These are phyloP conservation scores for Anisodus acutangulus DNA, from an alignment of 257 asterid genomes.

Conservation along the genomic window DNA sequence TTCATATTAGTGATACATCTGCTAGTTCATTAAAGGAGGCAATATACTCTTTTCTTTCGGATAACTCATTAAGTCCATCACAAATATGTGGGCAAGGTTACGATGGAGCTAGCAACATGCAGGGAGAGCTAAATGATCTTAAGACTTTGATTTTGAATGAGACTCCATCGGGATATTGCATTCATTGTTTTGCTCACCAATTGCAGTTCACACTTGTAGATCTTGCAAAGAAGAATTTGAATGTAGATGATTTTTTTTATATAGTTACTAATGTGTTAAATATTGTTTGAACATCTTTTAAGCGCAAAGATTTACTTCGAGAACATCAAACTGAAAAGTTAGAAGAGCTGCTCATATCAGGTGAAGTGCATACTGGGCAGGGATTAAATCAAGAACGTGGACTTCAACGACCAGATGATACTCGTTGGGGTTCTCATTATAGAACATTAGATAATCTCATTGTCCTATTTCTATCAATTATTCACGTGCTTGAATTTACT, in stretches of 20 bases:
- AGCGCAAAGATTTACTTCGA: neutral
- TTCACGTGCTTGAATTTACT: neutral
- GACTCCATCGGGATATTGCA: neutral
- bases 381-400: too few species aligned
- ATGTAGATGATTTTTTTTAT: neutral
- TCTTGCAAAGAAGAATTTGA: neutral
- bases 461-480: too few species aligned
- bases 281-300: neutral
- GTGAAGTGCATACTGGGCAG: too few species aligned
- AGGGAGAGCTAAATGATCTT: neutral
- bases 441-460: too few species aligned
- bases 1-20: constrained; percentile 9
- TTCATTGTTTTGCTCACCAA: constrained; percentile 22
- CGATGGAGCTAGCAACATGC: constrained; percentile 15
- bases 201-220: neutral
- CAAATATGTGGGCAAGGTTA: constrained; percentile 7
- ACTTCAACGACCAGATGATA: too few species aligned
- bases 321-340: too few species aligned
- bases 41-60: neutral
- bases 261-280: neutral
- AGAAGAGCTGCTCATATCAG: too few species aligned
- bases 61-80: neutral
- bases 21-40: neutral
- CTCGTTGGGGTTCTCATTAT: too few species aligned
- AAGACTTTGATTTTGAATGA: neutral